Base-by-base conservation (phyloP, 768 basidiomycete genomes). In the Collybia sp. region DNA sequence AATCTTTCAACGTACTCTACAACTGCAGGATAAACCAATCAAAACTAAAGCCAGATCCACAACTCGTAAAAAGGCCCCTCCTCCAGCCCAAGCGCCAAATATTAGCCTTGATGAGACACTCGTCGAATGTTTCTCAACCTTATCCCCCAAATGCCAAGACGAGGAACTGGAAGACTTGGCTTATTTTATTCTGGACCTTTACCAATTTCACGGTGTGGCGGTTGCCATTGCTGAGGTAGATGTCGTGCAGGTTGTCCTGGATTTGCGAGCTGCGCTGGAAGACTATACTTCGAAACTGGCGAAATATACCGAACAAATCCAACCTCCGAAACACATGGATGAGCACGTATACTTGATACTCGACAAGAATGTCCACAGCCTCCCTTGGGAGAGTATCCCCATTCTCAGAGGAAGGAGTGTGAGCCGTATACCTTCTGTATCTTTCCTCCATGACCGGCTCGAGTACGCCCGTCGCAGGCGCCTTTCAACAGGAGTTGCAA, bases 341-440 rank as follows among this genome's bases (percentile, higher is more conserved):
- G 73, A 81, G 35, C 95, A 98, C 58, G 64, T 83, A 31, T 95
- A 97, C 68, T 70, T 98, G 49, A 78, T 95, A 15, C 73, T 98
- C 41, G 96, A 97, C 64, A 90, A 89, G 65, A 83, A 88, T 48
- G 68, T 94, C 10, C 90, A 93, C 57, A 80, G 82, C 0, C 73
- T 98, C 45, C 94, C 96, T 2, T 98, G 95, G 95, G 96, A 98
- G 65, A 94, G 88, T 18, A 80, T 97, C 12, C 93, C 95, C 0
- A 77, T 85, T 35, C 67, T 98, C 10, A 76, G 90, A 35, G 90
- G 87, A 8, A 74, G 84, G 41, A 89, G 93, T 44, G 78, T 97
- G 58, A 93, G 90, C 59, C 85, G 96, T n/a, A 83, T 97, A 51
- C 96, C 96, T 2, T 90, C 86, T 31, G 60, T 93, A 33, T 79